Percentiles rank a stretch among this genome's conserved stretches.
phyloP scores from a whole-genome alignment of 495 filamentous ascomycete genomes.

The Penicillium bovifimosum region DNA sequence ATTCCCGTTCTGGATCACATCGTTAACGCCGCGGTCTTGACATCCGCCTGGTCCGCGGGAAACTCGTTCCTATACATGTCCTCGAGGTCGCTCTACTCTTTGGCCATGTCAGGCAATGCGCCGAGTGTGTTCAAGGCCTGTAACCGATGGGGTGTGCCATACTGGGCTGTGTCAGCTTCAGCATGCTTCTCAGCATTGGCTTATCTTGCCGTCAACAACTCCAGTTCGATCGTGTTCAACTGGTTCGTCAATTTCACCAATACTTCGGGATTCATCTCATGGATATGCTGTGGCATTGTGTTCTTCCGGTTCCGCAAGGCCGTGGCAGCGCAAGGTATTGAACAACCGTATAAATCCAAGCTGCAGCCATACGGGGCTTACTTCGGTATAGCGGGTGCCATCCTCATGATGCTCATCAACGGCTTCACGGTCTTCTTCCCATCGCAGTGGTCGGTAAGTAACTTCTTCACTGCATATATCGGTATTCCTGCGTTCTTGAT shows the following conservation, averaged over 20 bases:
- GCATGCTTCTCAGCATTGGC: constrained; percentile 31
- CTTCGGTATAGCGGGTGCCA: constrained; percentile 43
- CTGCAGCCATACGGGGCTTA: constrained; percentile 52
- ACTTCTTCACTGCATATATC: constrained; percentile 60
- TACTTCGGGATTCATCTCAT: constrained; percentile 55
- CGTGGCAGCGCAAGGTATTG: constrained; percentile 43
- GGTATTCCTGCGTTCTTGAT: constrained; percentile 54
- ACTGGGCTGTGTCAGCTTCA: constrained; percentile 34
- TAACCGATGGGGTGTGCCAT: constrained; percentile 46
- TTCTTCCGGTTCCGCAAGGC: constrained; percentile 59
- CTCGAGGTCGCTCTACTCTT: constrained; percentile 57
- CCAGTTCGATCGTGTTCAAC: constrained; percentile 36
- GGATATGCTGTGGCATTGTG: constrained; percentile 55
- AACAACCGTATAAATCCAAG: constrained; percentile 47
- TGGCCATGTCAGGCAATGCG: constrained; percentile 49
- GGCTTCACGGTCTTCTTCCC: constrained; percentile 62
- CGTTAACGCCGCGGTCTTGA: constrained; percentile 74
- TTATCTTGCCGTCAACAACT: constrained; percentile 33
- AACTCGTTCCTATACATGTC: constrained; percentile 81
- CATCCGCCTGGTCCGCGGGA: constrained; percentile 62
- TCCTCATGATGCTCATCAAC: constrained; percentile 52
- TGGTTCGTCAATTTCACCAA: constrained; percentile 61
- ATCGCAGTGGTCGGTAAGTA: constrained; percentile 42
- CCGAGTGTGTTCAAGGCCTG: constrained; percentile 45
- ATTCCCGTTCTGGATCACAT: constrained; percentile 64